Evolutionary conservation across 2,329 filamentous ascomycete genomes (phyloP).

Genomic region (Cladosporium sp.): DNA sequence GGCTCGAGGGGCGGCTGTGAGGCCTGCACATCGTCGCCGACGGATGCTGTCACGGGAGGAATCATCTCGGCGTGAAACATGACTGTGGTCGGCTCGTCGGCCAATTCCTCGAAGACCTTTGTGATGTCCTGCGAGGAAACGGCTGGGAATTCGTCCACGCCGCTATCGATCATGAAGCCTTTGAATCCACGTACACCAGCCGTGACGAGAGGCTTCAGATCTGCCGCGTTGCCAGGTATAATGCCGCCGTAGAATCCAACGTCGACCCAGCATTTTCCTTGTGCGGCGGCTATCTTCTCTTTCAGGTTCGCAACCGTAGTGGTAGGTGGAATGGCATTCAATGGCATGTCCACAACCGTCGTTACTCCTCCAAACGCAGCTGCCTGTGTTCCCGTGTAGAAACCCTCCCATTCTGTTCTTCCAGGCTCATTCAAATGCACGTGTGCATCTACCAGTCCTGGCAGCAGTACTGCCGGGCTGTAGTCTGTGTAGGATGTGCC

Average conservation of each 20-base stretch:
- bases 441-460: slow-evolving; percentile 92
- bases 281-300: slow-evolving; percentile 81
- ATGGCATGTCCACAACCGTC: slow-evolving; percentile 94
- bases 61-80: slow-evolving; percentile 99
- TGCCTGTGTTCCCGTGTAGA: slow-evolving; percentile 89
- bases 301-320: slow-evolving; percentile 83
- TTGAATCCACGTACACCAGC: slow-evolving; percentile 94
- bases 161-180: slow-evolving; percentile 94
- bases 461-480: slow-evolving; percentile 80
- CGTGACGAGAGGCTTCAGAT: slow-evolving; percentile 78
- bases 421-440: slow-evolving; percentile 98
- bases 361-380: slow-evolving; percentile 96
- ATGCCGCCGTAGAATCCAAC: slow-evolving; percentile 97
- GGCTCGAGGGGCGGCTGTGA: slow-evolving; percentile 50
- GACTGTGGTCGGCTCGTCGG: slow-evolving; percentile 82
- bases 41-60: slow-evolving; percentile 76
- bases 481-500: slow-evolving; percentile 78
- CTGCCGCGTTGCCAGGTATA: slow-evolving; percentile 80
- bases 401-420: slow-evolving; percentile 97
- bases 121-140: slow-evolving; percentile 79
- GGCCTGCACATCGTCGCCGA: slow-evolving; percentile 62
- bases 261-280: slow-evolving; percentile 94
- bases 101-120: slow-evolving; percentile 77
- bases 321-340: slow-evolving; percentile 95
- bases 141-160: slow-evolving; percentile 94